These are phyloP conservation scores for Hymenoscyphus infarciens DNA, from an alignment of 2,329 filamentous ascomycete species.

Conservation along the genomic window DNA sequence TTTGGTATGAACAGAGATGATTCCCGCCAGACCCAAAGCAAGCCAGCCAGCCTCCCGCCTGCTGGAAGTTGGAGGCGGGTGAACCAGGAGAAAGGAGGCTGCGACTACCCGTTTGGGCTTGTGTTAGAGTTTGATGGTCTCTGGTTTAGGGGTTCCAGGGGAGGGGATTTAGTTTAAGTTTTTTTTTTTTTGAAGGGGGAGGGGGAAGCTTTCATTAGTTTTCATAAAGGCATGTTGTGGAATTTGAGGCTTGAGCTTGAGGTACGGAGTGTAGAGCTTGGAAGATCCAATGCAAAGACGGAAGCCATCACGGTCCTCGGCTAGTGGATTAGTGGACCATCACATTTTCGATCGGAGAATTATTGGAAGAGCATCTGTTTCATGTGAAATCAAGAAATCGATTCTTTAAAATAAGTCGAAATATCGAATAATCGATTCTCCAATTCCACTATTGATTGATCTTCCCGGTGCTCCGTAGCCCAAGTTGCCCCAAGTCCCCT, in stretches of 20 bases:
- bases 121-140: neutral
- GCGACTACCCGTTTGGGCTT: neutral
- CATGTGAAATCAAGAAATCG: neutral
- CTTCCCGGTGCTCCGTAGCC: neutral
- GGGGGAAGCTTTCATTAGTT: neutral
- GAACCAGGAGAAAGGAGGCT: neutral
- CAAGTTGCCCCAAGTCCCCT: neutral
- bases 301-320: conserved; percentile 3
- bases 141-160: neutral
- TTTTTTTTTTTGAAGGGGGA: neutral
- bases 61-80: neutral
- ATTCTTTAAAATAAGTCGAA: neutral
- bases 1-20: too few relatives aligned
- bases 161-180: neutral
- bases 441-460: conserved; percentile 4
- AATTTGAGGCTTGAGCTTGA: neutral
- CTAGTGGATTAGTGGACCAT: neutral
- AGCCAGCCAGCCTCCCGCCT: neutral
- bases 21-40: neutral
- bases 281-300: neutral
- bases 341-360: neutral
- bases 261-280: neutral
- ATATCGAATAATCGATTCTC: neutral
- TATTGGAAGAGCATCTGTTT: neutral
- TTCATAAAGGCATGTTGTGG: neutral